A percentile compares a stretch with the other conserved stretches of the same genome.
Conservation (phyloP, 495 filamentous ascomycete genomes). For the Collariella sp. region DNA sequence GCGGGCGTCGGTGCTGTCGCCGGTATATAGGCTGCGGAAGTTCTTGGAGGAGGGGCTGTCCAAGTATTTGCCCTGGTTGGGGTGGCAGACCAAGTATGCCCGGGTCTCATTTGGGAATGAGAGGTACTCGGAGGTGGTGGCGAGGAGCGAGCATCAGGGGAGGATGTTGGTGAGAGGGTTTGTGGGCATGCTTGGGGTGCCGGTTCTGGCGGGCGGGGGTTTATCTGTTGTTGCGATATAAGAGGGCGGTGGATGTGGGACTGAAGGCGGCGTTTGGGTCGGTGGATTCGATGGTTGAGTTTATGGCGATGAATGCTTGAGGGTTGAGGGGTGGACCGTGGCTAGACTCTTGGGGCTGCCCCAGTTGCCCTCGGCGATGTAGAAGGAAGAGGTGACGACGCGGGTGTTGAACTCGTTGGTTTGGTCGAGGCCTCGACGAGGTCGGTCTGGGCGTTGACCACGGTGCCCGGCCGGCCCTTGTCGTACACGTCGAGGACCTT, state of each 20-base stretch:
- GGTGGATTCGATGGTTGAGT: conserved; percentile 15
- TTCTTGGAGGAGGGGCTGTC: conserved; percentile 75
- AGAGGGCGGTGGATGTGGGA: conserved; percentile 12
- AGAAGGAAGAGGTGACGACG: too few relatives aligned
- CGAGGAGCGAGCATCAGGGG: conserved; percentile 59
- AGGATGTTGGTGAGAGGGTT: conserved; percentile 40
- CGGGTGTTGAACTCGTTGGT: too few relatives aligned
- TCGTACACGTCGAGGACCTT: too few relatives aligned
- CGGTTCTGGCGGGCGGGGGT: conserved; percentile 20
- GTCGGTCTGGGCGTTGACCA: too few relatives aligned
- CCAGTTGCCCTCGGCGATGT: neutral
- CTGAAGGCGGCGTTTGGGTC: conserved; percentile 10
- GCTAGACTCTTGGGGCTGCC: neutral
- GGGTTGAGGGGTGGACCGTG: neutral
- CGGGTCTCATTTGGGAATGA: conserved; percentile 88
- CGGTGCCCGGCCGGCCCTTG: too few relatives aligned
- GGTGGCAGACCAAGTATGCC: conserved; percentile 89
- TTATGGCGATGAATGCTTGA: conserved; percentile 11
- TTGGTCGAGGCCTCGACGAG: too few relatives aligned
- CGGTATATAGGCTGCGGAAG: conserved; percentile 70
- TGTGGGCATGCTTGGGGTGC: conserved; percentile 19
- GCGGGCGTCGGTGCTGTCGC: conserved; percentile 69
- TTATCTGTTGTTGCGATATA: conserved; percentile 10
- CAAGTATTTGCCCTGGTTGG: conserved; percentile 62
- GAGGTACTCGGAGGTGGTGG: conserved; percentile 75